These are phyloP conservation scores for Psilocybe mexicana DNA, from an alignment of 1,284 basidiomycete species.

Conservation along the genomic window DNA sequence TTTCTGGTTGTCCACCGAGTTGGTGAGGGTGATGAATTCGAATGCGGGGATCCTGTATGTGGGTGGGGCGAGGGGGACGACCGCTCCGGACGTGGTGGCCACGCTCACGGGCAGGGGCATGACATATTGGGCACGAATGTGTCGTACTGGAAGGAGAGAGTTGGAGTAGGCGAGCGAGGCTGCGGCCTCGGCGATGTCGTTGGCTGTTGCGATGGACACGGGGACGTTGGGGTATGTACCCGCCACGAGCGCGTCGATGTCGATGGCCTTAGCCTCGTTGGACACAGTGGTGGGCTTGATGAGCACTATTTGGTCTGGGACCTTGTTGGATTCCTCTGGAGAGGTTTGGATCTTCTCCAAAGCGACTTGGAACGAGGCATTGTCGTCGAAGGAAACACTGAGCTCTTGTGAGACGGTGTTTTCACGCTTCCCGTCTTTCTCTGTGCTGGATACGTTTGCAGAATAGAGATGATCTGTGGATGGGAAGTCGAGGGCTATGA, in stretches of 20 bases:
- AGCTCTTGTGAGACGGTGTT: background rate
- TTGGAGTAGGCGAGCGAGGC: background rate
- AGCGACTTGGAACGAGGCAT: background rate
- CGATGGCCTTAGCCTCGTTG: background rate
- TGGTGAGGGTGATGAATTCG: slow-evolving; percentile 1
- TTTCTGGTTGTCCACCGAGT: background rate
- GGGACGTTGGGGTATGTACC: background rate
- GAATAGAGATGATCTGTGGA: background rate
- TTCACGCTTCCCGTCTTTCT: background rate
- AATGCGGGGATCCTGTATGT: background rate
- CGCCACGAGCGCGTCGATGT: background rate
- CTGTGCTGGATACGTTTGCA: background rate
- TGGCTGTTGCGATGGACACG: background rate
- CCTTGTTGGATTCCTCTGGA: background rate
- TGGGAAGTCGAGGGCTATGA: background rate
- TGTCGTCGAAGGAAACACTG: background rate
- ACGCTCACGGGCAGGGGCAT: background rate
- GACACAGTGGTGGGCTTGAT: background rate
- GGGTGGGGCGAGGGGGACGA: background rate
- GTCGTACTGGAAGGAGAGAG: background rate
- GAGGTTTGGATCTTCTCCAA: background rate
- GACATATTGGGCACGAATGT: background rate
- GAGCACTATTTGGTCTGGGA: background rate
- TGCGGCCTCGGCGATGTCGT: background rate
- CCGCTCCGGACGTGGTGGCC: background rate